Base-by-base conservation (phyloP, 208 protist species). In the Trichomonas vaginalis region DNA sequence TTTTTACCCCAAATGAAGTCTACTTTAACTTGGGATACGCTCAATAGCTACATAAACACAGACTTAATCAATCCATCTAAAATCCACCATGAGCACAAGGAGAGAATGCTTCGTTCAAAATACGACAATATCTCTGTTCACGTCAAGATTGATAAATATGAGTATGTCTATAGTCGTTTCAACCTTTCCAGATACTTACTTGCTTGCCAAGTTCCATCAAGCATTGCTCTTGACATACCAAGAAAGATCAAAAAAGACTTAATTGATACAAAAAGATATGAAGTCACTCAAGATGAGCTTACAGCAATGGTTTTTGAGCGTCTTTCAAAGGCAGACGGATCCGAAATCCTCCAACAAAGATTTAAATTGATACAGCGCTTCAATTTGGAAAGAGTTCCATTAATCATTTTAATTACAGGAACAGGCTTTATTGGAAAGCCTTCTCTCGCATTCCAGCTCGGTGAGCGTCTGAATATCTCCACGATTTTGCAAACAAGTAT, bases 51-150 rank as follows among this genome's bases (percentile, higher is more conserved):
- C 32, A 45, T 92, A 27, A 92, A 92, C 39, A 92, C 42, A 49
- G 37, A 51, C 15, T 32, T 92, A 35, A 51, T 92, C 15, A 45
- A 92, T 51, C 86, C 86, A 39, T 92, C 86, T 8, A 14, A 92
- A 39, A 92, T 92, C 35, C 40, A 92, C 15, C 86, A 92, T n/a
- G 86, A 92, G 45, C 86, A 92, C 37, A 48, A 45, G 10, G 46
- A 51, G 45, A 9, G 86, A 92, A 92, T 48, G 14, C 42, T 92
- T 45, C 40, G 86, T n/a, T 42, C n/a, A 35, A 92, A 92, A 51
- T 92, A 92, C 32, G 86, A 92, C 51, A 51, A 92, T 92, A 92
- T 92, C 21, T 92, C 86, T n/a, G n/a, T 92, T 56, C 40, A 39
- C 39, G 86, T 92, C 6, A 48, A 92, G 56, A 92, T 92, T 27